Conservation (phyloP, 495 filamentous ascomycete genomes). For the Coniosporium apollinis region DNA sequence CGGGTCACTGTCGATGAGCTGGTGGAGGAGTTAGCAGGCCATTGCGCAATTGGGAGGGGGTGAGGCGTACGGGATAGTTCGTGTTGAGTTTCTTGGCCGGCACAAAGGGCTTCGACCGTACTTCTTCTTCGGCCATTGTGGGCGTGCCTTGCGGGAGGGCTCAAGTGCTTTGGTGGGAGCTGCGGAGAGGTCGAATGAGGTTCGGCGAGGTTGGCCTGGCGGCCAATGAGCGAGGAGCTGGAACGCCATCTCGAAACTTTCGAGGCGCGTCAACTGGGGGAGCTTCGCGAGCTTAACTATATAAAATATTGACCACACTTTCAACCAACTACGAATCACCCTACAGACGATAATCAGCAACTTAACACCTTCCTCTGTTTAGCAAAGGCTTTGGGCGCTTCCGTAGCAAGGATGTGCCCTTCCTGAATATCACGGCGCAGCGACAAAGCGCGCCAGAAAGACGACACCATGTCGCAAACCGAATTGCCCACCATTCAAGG, state of each 20-base stretch:
- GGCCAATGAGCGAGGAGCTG: constrained; percentile 60
- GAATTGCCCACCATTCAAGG: constrained; percentile 9
- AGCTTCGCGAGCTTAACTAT: constrained; percentile 51
- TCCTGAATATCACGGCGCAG: too few species aligned
- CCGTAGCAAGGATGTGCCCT: too few species aligned
- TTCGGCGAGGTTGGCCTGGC: background rate
- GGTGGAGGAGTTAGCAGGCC: constrained; percentile 14
- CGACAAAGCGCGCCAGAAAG: background rate
- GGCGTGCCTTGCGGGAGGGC: background rate
- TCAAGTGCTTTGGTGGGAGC: background rate
- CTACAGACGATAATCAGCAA: too few species aligned
- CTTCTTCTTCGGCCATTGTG: constrained; percentile 8
- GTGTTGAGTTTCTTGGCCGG: constrained; percentile 59
- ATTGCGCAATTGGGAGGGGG: background rate
- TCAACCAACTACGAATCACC: too few species aligned
- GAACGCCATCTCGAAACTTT: constrained; percentile 58
- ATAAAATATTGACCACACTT: too few species aligned
- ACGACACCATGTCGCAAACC: constrained; percentile 4
- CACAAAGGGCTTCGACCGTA: constrained; percentile 35
- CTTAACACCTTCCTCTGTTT: too few species aligned
- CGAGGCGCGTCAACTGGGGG: constrained; percentile 50
- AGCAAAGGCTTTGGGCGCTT: too few species aligned
- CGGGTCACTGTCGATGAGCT: constrained; percentile 98
- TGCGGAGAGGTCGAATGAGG: background rate
- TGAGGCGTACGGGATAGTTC: constrained; percentile 56